Evolutionary conservation across 2,329 filamentous ascomycete species (phyloP), one percentile per base, ranked within the genome.

Genomic region (Drechslera avenae): DNA sequence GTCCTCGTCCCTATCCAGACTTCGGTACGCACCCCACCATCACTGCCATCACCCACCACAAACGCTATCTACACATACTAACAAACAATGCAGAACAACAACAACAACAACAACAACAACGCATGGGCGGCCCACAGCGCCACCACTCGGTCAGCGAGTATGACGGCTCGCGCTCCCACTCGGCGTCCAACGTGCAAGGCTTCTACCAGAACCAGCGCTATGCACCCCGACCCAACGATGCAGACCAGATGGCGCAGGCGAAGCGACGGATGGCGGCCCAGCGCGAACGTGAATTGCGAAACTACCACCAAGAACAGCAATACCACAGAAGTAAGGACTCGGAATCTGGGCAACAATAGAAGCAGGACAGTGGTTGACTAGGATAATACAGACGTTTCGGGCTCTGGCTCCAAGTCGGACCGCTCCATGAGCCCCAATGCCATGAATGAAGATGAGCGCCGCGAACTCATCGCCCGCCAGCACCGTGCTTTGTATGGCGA

Each of bases 291-390:
- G 94, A 99, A 82, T 87, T 99, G 77, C 91, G 94, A 78, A 99
- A 97, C 80, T 96, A 97, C 80, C 94, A 99, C 81, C 95, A 97
- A 80, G 94, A 99, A 85, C 94, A 99, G 85, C 94, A 99, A 86
- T 97, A 96, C 81, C 96, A 97, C 83, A 88, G 93, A 90, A 97
- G 94, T 97, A 90, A 86, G 89, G 86, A 86, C 77, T 84, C 86
- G 84, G 83, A 82, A 84, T 85, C 83, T 83, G 85, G 88, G 86
- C 84, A 83, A 81, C 74, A 79, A 77, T 79, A 73, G 70, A 66
- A 61, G 64, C 64, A 69, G 67, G 65, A 66, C 60, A 64, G 65
- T 71, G 67, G 71, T 74, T 76, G 71, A 75, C 72, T 79, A 85
- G 83, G 82, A 78, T 85, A 76, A 85, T 81, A 81, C 84, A 80